These are phyloP conservation scores for Heterobasidion annosum DNA, from an alignment of 1,284 basidiomycete species.

Conservation along the genomic window DNA sequence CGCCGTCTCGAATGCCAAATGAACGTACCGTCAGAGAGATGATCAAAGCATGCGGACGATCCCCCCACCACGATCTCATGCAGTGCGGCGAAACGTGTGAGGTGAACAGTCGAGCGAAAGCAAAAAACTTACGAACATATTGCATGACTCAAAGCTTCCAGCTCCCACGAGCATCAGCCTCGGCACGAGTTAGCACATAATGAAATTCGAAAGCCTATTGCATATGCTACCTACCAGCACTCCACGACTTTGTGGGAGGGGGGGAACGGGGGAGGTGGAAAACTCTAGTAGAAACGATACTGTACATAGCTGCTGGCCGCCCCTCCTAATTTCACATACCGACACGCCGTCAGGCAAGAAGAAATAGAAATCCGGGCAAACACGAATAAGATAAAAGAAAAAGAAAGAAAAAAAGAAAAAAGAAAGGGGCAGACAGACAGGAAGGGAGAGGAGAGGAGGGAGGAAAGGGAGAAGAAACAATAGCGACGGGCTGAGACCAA, in stretches of 20 bases:
- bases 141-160: too few species aligned
- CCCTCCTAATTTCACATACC: conserved; percentile 9
- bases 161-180: too few species aligned
- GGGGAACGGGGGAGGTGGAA: conserved; percentile 2
- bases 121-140: too few species aligned
- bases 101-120: too few species aligned
- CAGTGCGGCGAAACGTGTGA: too few species aligned
- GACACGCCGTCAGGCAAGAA: conserved; percentile 12
- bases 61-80: too few species aligned
- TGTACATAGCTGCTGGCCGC: conserved; percentile 12
- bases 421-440: conserved; percentile 5
- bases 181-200: neutral
- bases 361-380: conserved; percentile 6
- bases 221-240: neutral
- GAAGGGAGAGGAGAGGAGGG: conserved; percentile 3
- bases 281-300: conserved; percentile 9
- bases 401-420: conserved; percentile 4
- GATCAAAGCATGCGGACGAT: too few species aligned
- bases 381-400: conserved; percentile 8
- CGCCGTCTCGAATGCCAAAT: too few species aligned
- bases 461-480: conserved; percentile 7
- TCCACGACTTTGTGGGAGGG: neutral
- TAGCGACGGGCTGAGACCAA: neutral
- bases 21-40: too few species aligned
- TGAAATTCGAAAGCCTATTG: neutral